Base-by-base conservation (phyloP, 306 rosid genomes). In the Prunus mira region DNA sequence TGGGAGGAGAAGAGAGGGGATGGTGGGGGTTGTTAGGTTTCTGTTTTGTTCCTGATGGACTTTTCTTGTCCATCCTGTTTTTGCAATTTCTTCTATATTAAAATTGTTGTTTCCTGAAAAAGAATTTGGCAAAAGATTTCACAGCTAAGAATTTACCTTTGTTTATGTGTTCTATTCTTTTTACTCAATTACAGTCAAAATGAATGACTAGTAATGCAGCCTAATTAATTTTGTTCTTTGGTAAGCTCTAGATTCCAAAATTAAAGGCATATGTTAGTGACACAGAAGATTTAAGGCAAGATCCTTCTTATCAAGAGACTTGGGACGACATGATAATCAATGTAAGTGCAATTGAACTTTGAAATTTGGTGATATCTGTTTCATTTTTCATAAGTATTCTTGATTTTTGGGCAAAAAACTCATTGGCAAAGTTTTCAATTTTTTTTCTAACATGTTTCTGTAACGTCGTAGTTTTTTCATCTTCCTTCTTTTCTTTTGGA, bases 191-290 rank as follows among this genome's bases (percentile, higher is more conserved):
- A 49, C 71, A 75, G 60, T 41, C 73, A 50, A 73, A 69, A 65
- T 78, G 69, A 61, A 63, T 67, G 52, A 30, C 56, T 64, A 67
- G 24, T 49, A 80, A 67, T 73, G 72, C 74, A 82, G 79, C 87
- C 86, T 87, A 83, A 91, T 85, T 91, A 69, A 78, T 84, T 73
- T 79, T 86, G 72, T 83, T 81, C 76, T 84, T 88, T 84, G 90
- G 89, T 91, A 94, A 94, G 97, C 88, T 94, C 95, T 94, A 94
- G 98, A 94, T 94, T 85, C 97, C 98, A 66, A 94, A 94, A 88
- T 92, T 94, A 97, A 94, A 91, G 96, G 97, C 98, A 34, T 94
- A 90, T 90, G 87, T 94, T 79, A 90, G 98, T 77, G 98, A 94
- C 83, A 81, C 97, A 6, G 98, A 94, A 83, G 97, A 94, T 89